Base-by-base conservation (phyloP, 768 basidiomycete genomes). In the Tricholoma bakamatsutake region DNA sequence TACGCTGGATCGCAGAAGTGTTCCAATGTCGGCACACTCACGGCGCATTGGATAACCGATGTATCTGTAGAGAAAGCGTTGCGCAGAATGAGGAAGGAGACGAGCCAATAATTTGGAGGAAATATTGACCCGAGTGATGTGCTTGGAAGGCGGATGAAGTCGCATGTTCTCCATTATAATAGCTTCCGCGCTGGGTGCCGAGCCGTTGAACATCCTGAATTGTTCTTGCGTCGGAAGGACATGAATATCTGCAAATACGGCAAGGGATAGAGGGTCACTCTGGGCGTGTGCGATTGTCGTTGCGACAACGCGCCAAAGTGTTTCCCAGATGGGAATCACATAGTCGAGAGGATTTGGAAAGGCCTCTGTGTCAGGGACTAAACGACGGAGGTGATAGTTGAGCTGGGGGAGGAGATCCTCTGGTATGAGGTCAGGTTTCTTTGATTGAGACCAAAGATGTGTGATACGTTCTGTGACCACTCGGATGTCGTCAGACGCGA, bases 311-410 rank as follows among this genome's bases (percentile, higher is more conserved):
- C 82, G 76, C 85, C 85, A 85, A 45, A 85, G 66, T 0, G 79
- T 80, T 62, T 86, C 85, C 72, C 81, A 86, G 0, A 79, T 68
- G 0, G 84, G 84, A 43, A 85, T 74, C 53, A 86, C 71, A 54
- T 74, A 74, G 45, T 84, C 73, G 13, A 85, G 65, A 0, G 80
- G 77, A 37, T 77, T 72, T 1, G 69, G 66, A 50, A 69, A 72
- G 4, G 28, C 55, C 0, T 65, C 59, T 1, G 46, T 51, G 33
- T 73, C 66, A 1, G 76, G 73, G 21, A 84, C 57, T 57, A 84
- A 76, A 1, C 54, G 62, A 2, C 70, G 66, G 18, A 84, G 65
- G 48, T 68, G 68, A 2, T 45, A 5, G 47, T 74, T 73, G 5
- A 82, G 66, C 1, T 63, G 62, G 12, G 56, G 58, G 11, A 79